These are phyloP conservation scores for Talaromyces marneffei DNA, from an alignment of 2,329 filamentous ascomycete species.

Conservation along the genomic window DNA sequence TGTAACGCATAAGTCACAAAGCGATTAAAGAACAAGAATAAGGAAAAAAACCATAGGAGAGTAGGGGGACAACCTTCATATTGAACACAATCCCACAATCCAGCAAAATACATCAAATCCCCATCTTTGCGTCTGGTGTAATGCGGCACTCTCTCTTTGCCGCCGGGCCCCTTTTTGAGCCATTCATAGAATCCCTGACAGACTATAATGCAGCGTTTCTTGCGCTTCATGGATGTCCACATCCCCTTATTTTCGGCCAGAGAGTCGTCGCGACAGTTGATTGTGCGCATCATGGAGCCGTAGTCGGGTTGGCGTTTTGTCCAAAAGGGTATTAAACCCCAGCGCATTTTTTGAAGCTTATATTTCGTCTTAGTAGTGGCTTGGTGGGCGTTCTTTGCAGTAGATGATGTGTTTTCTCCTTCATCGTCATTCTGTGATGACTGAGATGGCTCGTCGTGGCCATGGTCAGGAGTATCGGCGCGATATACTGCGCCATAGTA, in stretches of 20 bases:
- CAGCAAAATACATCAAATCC: constrained; percentile 79
- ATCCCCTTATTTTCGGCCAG: constrained; percentile 69
- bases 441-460: constrained; percentile 29
- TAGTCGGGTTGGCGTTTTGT: constrained; percentile 79
- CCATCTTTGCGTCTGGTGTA: constrained; percentile 78
- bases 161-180: constrained; percentile 67
- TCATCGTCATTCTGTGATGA: constrained; percentile 17
- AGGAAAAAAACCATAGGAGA: neutral
- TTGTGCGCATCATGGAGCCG: constrained; percentile 72
- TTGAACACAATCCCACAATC: constrained; percentile 81
- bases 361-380: constrained; percentile 49
- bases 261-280: constrained; percentile 92
- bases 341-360: constrained; percentile 89
- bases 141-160: constrained; percentile 77
- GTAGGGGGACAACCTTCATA: constrained; percentile 58
- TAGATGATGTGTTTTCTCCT: neutral
- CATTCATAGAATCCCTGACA: constrained; percentile 96
- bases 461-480: constrained; percentile 61
- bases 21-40: neutral
- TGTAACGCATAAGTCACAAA: constrained; percentile 21
- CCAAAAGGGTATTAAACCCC: constrained; percentile 93
- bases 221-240: constrained; percentile 87
- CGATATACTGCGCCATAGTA: constrained; percentile 81
- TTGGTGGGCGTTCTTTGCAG: neutral
- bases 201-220: constrained; percentile 79